Percentiles rank a stretch among this genome's conserved stretches.
These are phyloP conservation scores for Fusarium robinianum DNA, from an alignment of 2,329 filamentous ascomycete species.

Conservation along the genomic window DNA sequence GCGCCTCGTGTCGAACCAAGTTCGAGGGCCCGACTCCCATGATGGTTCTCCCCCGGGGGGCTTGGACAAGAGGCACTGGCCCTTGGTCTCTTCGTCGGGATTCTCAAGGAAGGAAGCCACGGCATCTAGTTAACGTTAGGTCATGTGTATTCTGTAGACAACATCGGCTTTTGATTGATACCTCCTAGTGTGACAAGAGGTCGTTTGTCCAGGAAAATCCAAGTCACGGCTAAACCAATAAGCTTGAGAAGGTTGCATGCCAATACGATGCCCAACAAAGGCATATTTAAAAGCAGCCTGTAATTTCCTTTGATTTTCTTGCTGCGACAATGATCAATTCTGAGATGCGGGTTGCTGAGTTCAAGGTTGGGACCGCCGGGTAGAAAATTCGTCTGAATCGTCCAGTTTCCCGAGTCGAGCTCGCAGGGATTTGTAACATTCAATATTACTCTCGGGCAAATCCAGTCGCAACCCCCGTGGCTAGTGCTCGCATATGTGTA, in stretches of 20 bases:
- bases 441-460: too few species aligned
- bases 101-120: neutral
- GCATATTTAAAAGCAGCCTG: neutral
- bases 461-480: too few species aligned
- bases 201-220: neutral
- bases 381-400: too few species aligned
- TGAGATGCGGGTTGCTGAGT: too few species aligned
- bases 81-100: neutral
- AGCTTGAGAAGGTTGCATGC: slow-evolving; percentile 1
- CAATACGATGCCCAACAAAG: neutral
- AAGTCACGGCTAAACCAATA: neutral
- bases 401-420: too few species aligned
- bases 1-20: neutral
- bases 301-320: neutral
- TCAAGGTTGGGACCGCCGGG: too few species aligned
- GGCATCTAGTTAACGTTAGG: neutral
- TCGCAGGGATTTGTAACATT: too few species aligned
- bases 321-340: neutral
- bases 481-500: too few species aligned
- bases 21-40: neutral
- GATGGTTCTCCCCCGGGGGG: neutral
- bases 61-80: neutral
- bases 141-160: too few species aligned
- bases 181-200: slow-evolving; percentile 6
- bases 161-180: neutral